These are phyloP conservation scores for Sporobolomyces roseus DNA, from an alignment of 768 basidiomycete species.

Conservation along the genomic window DNA sequence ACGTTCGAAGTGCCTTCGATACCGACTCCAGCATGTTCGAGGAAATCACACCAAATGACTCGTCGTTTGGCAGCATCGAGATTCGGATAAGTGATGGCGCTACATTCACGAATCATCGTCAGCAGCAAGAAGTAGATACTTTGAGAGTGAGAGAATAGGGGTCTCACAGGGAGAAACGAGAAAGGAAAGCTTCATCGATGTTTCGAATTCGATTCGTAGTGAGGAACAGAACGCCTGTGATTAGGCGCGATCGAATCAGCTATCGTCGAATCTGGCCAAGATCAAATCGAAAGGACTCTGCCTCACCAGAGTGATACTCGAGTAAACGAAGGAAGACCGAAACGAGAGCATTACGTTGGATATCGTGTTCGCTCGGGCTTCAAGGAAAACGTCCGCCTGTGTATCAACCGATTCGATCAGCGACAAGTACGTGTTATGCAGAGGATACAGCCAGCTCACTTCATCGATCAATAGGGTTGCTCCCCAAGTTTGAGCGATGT, in stretches of 20 bases:
- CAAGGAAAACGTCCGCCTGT: conserved; percentile 66
- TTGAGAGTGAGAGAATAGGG: not conserved
- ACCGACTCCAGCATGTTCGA: conserved; percentile 50
- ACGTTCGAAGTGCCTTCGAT: conserved; percentile 2
- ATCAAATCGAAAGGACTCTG: too few relatives aligned
- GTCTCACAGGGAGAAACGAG: conserved; percentile 49
- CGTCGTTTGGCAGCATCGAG: conserved; percentile 57
- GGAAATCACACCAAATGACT: conserved; percentile 65
- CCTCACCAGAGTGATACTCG: conserved; percentile 50
- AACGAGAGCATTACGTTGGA: conserved; percentile 48
- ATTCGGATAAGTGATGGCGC: conserved; percentile 62
- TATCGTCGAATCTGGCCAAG: too few relatives aligned
- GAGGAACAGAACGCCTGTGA: conserved; percentile 51
- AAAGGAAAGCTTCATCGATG: conserved; percentile 67
- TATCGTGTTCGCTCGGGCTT: conserved; percentile 63
- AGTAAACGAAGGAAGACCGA: too few relatives aligned
- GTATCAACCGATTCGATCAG: too few relatives aligned
- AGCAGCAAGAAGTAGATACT: not conserved
- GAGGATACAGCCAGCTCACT: too few relatives aligned
- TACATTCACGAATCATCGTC: conserved; percentile 38
- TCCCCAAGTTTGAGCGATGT: conserved; percentile 46
- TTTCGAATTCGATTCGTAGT: conserved; percentile 54
- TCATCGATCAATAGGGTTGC: conserved; percentile 21
- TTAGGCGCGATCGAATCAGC: too few relatives aligned
- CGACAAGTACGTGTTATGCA: too few relatives aligned